Evolutionary conservation across 768 basidiomycete species (phyloP), one percentile per base, ranked within the genome.

Genomic region (Boletus rubescentipes): DNA sequence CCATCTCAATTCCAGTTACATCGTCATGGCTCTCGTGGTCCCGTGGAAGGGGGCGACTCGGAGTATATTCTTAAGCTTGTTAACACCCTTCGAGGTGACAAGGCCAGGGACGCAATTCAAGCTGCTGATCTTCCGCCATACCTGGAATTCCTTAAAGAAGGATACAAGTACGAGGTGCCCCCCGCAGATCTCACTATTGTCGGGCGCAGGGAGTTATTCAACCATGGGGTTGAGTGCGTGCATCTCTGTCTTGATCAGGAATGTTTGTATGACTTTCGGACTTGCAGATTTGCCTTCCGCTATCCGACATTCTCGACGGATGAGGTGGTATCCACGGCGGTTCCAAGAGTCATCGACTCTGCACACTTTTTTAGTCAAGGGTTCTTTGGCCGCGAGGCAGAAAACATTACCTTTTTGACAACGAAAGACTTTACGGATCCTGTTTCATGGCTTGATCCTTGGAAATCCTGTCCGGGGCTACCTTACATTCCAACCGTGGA

Each of bases 1-100:
- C 15, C n/a, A 9, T 21, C 26, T 30, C 18, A 14, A 37, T 18
- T 3, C 11, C 40, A 77, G 77, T 66, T 78, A 59, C 73, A 72
- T 54, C 61, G 76, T 15, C 77, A 78, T 52, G 77, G 77, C 21
- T 71, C 70, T 47, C 74, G 76, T 37, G 72, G 66, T 56, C 76
- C 73, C 14, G 55, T 54, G 14, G 49, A n/a, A n/a, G 36, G 7
- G 67, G 68, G 63, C 62, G 62, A 14, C 6, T n/a, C n/a, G n/a
- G n/a, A 15, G 26, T 69, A 61, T 54, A 72, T 76, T 43, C 56
- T 60, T 1, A 49, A 68, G 46, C 69, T 78, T 30, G 67, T 65
- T 15, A 39, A 52, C 14, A 74, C 70, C 45, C 68, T 77, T 6
- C n/a, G n/a, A n/a, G n/a, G n/a, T n/a, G 57, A 59, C 3, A 50